Evolutionary conservation across 352 stramenopile species (phyloP).

Genomic region (Globisporangium apiculatum): DNA sequence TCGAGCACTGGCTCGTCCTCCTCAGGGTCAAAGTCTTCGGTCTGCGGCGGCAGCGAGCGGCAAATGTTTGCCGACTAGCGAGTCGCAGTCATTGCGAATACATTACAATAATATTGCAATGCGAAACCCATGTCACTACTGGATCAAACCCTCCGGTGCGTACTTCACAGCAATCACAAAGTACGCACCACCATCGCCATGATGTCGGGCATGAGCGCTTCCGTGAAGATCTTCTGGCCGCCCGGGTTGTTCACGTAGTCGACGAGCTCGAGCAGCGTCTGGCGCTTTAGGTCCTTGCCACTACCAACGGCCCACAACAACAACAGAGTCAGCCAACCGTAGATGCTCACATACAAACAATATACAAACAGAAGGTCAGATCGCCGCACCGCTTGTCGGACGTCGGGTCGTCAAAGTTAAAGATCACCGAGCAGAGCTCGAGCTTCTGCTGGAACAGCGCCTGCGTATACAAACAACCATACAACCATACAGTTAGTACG

Average conservation of each 20-base stretch:
- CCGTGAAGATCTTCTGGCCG: slow-evolving; percentile 96
- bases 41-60: slow-evolving; percentile 89
- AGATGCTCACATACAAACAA: background rate
- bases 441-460: slow-evolving; percentile 96
- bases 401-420: slow-evolving; percentile 96
- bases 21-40: slow-evolving; percentile 98
- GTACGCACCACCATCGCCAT: slow-evolving; percentile 84
- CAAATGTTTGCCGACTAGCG: slow-evolving; percentile 90
- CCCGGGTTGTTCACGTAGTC: slow-evolving; percentile 98
- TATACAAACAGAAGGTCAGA: too few species aligned
- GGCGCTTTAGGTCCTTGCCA: slow-evolving; percentile 96
- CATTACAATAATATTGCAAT: background rate
- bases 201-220: slow-evolving; percentile 95
- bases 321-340: background rate
- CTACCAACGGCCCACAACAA: slow-evolving; percentile 17
- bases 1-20: slow-evolving; percentile 98
- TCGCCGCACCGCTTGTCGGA: slow-evolving; percentile 90
- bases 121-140: background rate
- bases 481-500: background rate
- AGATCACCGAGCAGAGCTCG: slow-evolving; percentile 94
- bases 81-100: too few species aligned
- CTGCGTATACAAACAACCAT: slow-evolving; percentile 18
- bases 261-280: slow-evolving; percentile 98
- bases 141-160: too few species aligned
- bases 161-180: too few species aligned